Evolutionary conservation across 163 green algal genomes (phyloP), one percentile per base, ranked within the genome.

Genomic region (Chloroidium sp.): DNA sequence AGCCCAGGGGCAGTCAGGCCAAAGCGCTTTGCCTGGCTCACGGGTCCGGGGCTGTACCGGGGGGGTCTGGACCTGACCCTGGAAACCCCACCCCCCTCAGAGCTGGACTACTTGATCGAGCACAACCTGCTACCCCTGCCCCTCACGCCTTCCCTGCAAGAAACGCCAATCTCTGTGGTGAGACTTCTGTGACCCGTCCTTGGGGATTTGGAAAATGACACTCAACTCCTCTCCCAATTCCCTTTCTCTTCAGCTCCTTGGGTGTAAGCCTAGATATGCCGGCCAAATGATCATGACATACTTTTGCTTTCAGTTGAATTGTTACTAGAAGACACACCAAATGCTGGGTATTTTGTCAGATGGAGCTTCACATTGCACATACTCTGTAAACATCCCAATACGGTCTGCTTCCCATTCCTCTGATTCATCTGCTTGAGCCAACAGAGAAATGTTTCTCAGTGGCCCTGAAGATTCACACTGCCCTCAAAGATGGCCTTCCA

Each of bases 1-100:
- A 69, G 69, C 1, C 81, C 77, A 36, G 81, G 81, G 14, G 74
- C 36, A 1, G 4, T 14, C 12, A 1, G 2, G 0, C 36, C 74
- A 3, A 36, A 85, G 61, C 76, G 87, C 13, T 97, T 98, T 85
- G 94, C 91, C 1, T 97, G 95, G 92, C 82, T 98, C 80, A 89
- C 93, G 0, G 89, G 87, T 58, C 84, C 86, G 0, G 86, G 91
- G 1, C 79, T 97, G 14, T 94, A 87, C 76, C 85, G 85, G 12
- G 85, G 80, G 13, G 59, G 58, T 1, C 57, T 88, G 10, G 62
- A 82, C 67, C 76, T 86, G 4, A 10, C 69, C 67, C 36, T 67
- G 13, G 57, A 59, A 3, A 12, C 78, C 4, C 2, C 4, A 4
- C 69, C 79, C 3, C 13, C 61, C 3, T 78, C 81, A 13, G 77